Percentiles rank a stretch among this genome's conserved stretches.
These are phyloP conservation scores for Penicillium sp. DNA, from an alignment of 2,329 filamentous ascomycete species.

Conservation along the genomic window DNA sequence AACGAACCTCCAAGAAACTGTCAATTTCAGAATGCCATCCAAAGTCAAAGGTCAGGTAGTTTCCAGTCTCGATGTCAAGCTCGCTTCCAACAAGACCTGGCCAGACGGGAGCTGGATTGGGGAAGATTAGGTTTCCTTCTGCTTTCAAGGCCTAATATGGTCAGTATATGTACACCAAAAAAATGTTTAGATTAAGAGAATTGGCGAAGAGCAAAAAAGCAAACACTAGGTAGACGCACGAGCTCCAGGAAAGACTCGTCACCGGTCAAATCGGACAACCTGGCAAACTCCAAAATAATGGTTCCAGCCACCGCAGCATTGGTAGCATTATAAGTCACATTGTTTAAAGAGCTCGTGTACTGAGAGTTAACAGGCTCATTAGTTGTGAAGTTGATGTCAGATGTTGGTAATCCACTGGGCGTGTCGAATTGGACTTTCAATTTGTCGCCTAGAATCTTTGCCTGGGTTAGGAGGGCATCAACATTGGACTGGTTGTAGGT, in stretches of 20 bases:
- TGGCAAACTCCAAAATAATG: constrained; percentile 20
- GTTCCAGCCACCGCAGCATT: constrained; percentile 22
- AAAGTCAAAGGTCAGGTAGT: constrained; percentile 21
- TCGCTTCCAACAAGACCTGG: constrained; percentile 21
- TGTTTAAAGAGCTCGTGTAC: constrained; percentile 17
- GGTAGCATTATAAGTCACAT: constrained; percentile 19
- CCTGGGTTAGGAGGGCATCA: constrained; percentile 19
- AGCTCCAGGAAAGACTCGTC: constrained; percentile 19
- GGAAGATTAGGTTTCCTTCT: constrained; percentile 20
- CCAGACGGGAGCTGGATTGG: constrained; percentile 18
- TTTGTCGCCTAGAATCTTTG: constrained; percentile 18
- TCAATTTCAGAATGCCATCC: constrained; percentile 22
- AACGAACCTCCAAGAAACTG: constrained; percentile 21
- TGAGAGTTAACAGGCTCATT: constrained; percentile 11
- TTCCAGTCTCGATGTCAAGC: constrained; percentile 19
- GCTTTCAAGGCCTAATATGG: constrained; percentile 16
- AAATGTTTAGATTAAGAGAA: neutral
- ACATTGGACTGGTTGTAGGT: constrained; percentile 19
- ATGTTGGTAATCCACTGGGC: constrained; percentile 15
- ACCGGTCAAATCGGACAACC: constrained; percentile 22
- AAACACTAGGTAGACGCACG: constrained; percentile 6
- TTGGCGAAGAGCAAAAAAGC: neutral
- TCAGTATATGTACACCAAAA: neutral
- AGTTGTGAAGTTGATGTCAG: constrained; percentile 17
- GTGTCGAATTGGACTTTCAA: constrained; percentile 20